Base-by-base conservation (phyloP, 345 rosid genomes). In the Brassica nigra region DNA sequence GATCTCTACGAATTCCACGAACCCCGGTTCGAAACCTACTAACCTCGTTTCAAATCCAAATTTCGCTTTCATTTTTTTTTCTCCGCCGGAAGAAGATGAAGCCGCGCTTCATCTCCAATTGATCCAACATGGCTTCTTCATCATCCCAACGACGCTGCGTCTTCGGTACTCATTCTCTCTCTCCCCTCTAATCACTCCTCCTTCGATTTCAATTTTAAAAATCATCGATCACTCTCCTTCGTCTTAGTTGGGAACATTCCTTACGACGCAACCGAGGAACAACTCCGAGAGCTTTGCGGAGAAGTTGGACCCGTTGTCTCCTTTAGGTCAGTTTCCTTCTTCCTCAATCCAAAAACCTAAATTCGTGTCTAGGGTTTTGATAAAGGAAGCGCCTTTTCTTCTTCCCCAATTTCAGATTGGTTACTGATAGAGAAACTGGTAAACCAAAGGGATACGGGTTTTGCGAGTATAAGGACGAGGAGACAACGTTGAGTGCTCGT, bases 251-350 rank as follows among this genome's bases (percentile, higher is more conserved):
- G 99, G 81, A 95, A 95, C 77, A 95, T 95, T 83, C 99, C 99
- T 4, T 95, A 93, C 85, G 99, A 93, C 85, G 96, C 94, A 16
- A 91, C 99, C 4, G 99, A 95, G 81, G 98, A 95, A 76, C 97
- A 95, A 82, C 95, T 95, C n/a, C 87, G 89, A 73, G 98, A 95
- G 67, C 90, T 95, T 78, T 93, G 97, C 84, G 87, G 93, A 81
- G 99, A 95, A 83, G 99, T 91, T 77, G 99, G 99, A 11, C 99
- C 98, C 66, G 98, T 93, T 68, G 97, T 95, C 55, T 93, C 98
- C 63, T 95, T 95, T 93, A 95, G 98, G 99, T 95, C 66, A 42
- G 88, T n/a, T 2, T n/a, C 6, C 16, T 47, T 4, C 15, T 49
- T 49, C n/a, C n/a, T n/a, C n/a, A n/a, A n/a, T n/a, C n/a, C n/a